Evolutionary conservation across 2,329 filamentous ascomycete species (phyloP).

Genomic region (Parastagonospora avenae): DNA sequence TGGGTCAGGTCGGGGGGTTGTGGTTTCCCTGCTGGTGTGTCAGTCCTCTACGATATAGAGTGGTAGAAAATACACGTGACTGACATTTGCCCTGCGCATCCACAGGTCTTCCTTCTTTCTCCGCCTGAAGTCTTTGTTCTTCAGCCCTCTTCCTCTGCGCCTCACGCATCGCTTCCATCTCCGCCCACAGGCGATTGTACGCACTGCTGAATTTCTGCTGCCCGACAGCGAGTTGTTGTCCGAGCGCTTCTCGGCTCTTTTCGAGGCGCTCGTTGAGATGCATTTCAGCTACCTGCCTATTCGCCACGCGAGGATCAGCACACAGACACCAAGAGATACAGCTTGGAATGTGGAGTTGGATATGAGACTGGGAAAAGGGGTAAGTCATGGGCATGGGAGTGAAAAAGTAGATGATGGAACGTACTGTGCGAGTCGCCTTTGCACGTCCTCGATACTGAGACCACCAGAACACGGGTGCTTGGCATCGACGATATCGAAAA

Average conservation of each 20-base stretch:
- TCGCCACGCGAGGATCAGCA: constrained; percentile 45
- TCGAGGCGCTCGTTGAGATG: constrained; percentile 91
- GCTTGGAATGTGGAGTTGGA: constrained; percentile 36
- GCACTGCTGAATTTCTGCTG: constrained; percentile 85
- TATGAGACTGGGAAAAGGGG: constrained; percentile 32
- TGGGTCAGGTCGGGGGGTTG: constrained; percentile 57
- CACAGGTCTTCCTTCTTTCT: constrained; percentile 29
- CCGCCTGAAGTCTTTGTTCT: constrained; percentile 54
- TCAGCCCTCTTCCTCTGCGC: constrained; percentile 69
- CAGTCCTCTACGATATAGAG: too few species aligned
- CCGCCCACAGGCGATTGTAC: constrained; percentile 86
- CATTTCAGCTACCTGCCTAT: constrained; percentile 81
- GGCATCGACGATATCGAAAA: constrained; percentile 94
- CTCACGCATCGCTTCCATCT: constrained; percentile 83
- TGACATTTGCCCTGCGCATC: constrained; percentile 29
- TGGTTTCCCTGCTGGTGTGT: constrained; percentile 24
- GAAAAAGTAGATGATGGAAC: constrained; percentile 22
- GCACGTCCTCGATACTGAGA: constrained; percentile 91
- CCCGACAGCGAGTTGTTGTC: constrained; percentile 86
- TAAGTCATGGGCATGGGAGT: constrained; percentile 29
- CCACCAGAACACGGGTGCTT: constrained; percentile 92
- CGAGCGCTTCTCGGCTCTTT: constrained; percentile 80
- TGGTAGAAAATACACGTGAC: too few species aligned
- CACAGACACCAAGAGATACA: constrained; percentile 35
- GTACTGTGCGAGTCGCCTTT: constrained; percentile 78